These are phyloP conservation scores for Gyromitra esculenta DNA, from an alignment of 2,329 filamentous ascomycete genomes.

Conservation along the genomic window DNA sequence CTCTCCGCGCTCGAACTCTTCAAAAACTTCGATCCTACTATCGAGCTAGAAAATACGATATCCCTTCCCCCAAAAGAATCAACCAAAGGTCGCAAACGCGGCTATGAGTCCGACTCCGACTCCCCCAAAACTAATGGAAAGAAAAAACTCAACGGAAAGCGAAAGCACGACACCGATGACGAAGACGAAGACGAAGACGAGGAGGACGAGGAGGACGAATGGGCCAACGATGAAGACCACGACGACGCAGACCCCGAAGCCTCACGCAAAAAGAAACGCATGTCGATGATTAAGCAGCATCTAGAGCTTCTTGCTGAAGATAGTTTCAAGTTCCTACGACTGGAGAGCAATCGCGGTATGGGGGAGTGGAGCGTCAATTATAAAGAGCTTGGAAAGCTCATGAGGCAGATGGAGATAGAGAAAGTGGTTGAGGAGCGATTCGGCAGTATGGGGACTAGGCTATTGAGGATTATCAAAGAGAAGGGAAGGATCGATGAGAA, in stretches of 20 bases:
- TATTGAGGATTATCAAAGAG: slow-evolving; percentile 84
- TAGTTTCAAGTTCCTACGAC: slow-evolving; percentile 73
- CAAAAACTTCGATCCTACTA: slow-evolving; percentile 54
- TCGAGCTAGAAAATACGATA: slow-evolving; percentile 57
- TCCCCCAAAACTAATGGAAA: slow-evolving; percentile 25
- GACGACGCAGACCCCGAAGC: slow-evolving; percentile 61
- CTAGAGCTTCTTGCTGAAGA: slow-evolving; percentile 72
- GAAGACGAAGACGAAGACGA: slow-evolving; percentile 59
- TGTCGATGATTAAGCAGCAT: slow-evolving; percentile 62
- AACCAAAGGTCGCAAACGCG: slow-evolving; percentile 47
- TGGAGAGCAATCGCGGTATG: slow-evolving; percentile 70
- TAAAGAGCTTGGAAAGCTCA: slow-evolving; percentile 72
- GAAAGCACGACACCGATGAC: slow-evolving; percentile 59
- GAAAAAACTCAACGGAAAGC: slow-evolving; percentile 54
- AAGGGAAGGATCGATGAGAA: slow-evolving; percentile 97
- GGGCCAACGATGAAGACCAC: slow-evolving; percentile 61
- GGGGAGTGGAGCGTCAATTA: slow-evolving; percentile 89
- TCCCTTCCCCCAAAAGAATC: slow-evolving; percentile 49
- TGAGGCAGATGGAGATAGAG: slow-evolving; percentile 83
- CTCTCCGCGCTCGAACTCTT: slow-evolving; percentile 57
- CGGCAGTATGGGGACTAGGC: slow-evolving; percentile 77
- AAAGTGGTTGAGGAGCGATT: slow-evolving; percentile 80
- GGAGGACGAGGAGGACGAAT: slow-evolving; percentile 61
- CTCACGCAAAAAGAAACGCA: slow-evolving; percentile 68
- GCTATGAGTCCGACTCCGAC: slow-evolving; percentile 28